Percentiles rank a stretch among this genome's conserved stretches.
These are phyloP conservation scores for Dianthus caryophyllus DNA, from an alignment of 148 eudicot genomes.

Conservation along the genomic window DNA sequence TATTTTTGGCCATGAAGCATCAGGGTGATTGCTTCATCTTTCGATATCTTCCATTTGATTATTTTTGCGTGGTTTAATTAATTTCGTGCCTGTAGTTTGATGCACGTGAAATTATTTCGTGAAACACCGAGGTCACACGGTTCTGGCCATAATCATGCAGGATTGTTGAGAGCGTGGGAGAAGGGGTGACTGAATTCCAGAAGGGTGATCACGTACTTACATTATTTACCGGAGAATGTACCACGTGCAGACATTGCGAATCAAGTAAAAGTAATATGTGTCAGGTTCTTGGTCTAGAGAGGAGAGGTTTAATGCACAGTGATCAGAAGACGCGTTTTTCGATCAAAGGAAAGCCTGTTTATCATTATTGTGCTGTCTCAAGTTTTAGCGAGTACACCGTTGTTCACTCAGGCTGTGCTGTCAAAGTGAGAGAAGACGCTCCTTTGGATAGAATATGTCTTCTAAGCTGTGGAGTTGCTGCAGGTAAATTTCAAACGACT, in stretches of 20 bases:
- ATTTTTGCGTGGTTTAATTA: not conserved
- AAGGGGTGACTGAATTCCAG: slow-evolving; percentile 79
- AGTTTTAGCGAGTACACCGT: slow-evolving; percentile 97
- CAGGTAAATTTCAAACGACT: slow-evolving; percentile 43
- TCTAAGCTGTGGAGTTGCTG: slow-evolving; percentile 93
- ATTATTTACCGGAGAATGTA: slow-evolving; percentile 88
- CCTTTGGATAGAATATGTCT: slow-evolving; percentile 89
- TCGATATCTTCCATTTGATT: no score
- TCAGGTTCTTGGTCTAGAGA: slow-evolving; percentile 81
- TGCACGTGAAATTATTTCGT: not conserved
- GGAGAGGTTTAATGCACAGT: slow-evolving; percentile 91
- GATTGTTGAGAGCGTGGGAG: slow-evolving; percentile 89
- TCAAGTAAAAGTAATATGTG: slow-evolving; percentile 89
- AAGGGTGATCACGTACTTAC: slow-evolving; percentile 94
- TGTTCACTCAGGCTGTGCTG: slow-evolving; percentile 97
- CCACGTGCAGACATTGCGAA: slow-evolving; percentile 75
- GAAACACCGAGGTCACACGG: not conserved
- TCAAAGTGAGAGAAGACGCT: slow-evolving; percentile 64
- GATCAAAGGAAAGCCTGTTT: slow-evolving; percentile 65
- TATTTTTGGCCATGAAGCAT: slow-evolving; percentile 97
- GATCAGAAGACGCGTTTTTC: slow-evolving; percentile 88
- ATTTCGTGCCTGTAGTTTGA: not conserved
- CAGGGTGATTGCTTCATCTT: slow-evolving; percentile 53
- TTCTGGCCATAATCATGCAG: slow-evolving; percentile 54
- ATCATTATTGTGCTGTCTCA: slow-evolving; percentile 94